Evolutionary conservation across 1,284 basidiomycete genomes (phyloP).

Genomic region (Ganoderma leucocontextum): DNA sequence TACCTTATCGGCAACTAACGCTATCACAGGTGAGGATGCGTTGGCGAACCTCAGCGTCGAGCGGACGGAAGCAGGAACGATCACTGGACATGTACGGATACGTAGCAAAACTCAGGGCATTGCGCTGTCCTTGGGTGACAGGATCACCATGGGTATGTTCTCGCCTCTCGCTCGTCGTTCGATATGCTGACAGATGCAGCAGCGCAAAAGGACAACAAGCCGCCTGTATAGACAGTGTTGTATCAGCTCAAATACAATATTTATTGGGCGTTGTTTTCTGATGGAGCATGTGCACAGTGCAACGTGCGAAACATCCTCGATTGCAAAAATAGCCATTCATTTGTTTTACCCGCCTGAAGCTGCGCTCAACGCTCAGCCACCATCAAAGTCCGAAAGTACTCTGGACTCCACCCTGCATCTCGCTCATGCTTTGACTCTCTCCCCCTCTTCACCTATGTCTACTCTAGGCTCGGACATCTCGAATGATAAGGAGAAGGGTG

Average conservation of each 20-base stretch:
- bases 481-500: conserved; percentile 40
- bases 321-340: conserved; percentile 31
- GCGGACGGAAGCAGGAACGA: conserved; percentile 80
- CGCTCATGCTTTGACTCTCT: background rate
- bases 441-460: conserved; percentile 30
- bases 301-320: conserved; percentile 22
- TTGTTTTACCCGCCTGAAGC: background rate
- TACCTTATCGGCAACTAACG: background rate
- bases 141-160: conserved; percentile 84
- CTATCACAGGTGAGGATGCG: conserved; percentile 85
- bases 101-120: conserved; percentile 96
- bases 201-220: conserved; percentile 75
- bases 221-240: conserved; percentile 47
- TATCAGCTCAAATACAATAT: conserved; percentile 27
- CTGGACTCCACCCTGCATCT: background rate
- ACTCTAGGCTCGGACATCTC: conserved; percentile 24
- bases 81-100: conserved; percentile 92
- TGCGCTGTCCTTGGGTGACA: conserved; percentile 91
- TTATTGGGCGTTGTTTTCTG: conserved; percentile 26
- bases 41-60: conserved; percentile 97
- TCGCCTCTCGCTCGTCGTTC: background rate
- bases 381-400: background rate
- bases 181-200: conserved; percentile 21
- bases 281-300: background rate
- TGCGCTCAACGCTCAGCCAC: background rate